Base-by-base conservation (phyloP, 1,284 basidiomycete species). In the Chalciporus piperatoides region DNA sequence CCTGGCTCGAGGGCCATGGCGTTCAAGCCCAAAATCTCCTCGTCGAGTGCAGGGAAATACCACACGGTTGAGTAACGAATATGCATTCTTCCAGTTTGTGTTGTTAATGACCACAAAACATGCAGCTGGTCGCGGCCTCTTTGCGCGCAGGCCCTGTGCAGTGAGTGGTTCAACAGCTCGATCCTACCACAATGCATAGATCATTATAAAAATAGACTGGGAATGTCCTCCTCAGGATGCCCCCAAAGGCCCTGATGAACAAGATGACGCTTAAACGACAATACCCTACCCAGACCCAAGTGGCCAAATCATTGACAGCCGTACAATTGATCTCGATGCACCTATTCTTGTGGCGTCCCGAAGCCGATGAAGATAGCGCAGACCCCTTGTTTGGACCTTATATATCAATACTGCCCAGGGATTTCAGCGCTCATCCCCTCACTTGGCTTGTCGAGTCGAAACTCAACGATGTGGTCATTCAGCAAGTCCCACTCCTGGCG, bases 341-440 rank as follows among this genome's bases (percentile, higher is more conserved):
- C 70, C 68, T 89, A 5, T 73, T 76, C 45, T 68, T 86, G 10
- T 70, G 79, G 65, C 76, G 73, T 32, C 77, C 78, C 43, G 52
- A 54, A 59, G 53, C 50, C 35, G 60, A 65, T 10, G 53, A 61
- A 6, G 69, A 71, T 12, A 82, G 80, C 27, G 49, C 53, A 17
- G 82, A 90, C 57, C 73, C 77, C 51, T 62, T 66, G n/a, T 93
- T 88, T 68, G 81, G 82, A 19, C 80, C 83, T 2, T 94, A 91
- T 60, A 82, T 94, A 46, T 81, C 82, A 1, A 76, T 81, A 0
- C 69, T 95, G 14, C 92, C 91, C 3, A 62, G 64, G 46, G 69
- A 80, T 33, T 92, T 94, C 63, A 74, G 69, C 51, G 75, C 66
- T 52, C 92, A 94, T 70, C 92, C 92, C 9, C 71, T 93, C 12